Base-by-base conservation (phyloP, 1,284 basidiomycete genomes). In the Entoloma clypeatum region DNA sequence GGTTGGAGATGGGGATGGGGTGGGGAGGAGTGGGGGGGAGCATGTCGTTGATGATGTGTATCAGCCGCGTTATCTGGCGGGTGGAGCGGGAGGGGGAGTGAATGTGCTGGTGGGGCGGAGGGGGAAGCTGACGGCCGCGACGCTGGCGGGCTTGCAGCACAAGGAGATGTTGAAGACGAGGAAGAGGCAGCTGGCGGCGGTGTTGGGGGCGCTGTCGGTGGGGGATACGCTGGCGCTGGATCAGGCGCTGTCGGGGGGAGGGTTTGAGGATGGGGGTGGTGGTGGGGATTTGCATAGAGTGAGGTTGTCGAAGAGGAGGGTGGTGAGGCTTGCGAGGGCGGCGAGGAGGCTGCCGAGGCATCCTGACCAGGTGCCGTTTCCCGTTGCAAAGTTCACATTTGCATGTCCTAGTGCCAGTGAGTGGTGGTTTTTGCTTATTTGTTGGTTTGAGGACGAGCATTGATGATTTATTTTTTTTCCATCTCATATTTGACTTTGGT, bases 141-240 rank as follows among this genome's bases (percentile, higher is more conserved):
- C 83, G 32, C 60, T 78, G 19, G 83, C 81, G 3, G 83, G 81
- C 7, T 60, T 88, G 53, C 76, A 79, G 61, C 77, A 82, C 54
- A 89, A 89, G 59, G 83, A 87, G 50, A 65, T 81, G 55, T 64
- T 88, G 49, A 79, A 72, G 57, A 71, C 63, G 39, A 65, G 85
- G 48, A 86, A 81, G 56, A 69, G 79, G 37, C 81, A 85, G 62
- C 65, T 89, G 33, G 75, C 75, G 4, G 71, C 75, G 3, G 79
- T 84, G 13, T 68, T 88, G 25, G 81, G 78, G 25, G 74, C 77
- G 13, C 57, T 81, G 37, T 72, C 80, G 6, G 71, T 75, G 50
- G 75, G 75, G 6, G 79, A 85, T 60, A 75, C 77, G 5, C 67
- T 86, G 30, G 81, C 81, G 21, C 66, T 89, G 31, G 86, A 88